Evolutionary conservation across 495 filamentous ascomycete genomes (phyloP), one percentile per base, ranked within the genome.

Genomic region (Xylaria curta): DNA sequence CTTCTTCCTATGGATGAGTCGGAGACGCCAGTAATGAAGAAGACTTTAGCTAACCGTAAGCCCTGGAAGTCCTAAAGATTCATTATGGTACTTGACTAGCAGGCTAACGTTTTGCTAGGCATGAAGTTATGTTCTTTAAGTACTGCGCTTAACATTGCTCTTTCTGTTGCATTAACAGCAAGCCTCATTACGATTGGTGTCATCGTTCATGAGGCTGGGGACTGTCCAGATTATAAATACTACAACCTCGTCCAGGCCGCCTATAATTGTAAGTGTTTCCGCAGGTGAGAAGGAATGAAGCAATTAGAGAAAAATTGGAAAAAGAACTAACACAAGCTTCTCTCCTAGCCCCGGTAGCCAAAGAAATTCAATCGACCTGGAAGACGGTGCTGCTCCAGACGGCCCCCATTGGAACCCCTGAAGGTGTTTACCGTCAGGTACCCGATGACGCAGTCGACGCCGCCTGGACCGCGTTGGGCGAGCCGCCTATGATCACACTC

Each of bases 401-500:
- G 8, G 42, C 59, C 9, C 59, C 42, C 19, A 38, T 62, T 17
- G 59, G 36, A 42, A 42, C 9, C 19, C 36, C 36, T 9, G 59
- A 40, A 19, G 12, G n/a, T 13, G 42, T 62, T 24, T 62, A 62
- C 13, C 59, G 59, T 42, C 59, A 62, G 33, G 15, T 38, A 26
- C 59, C 59, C 2, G 7, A 12, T 8, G 59, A 62, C 36, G 36
- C 17, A 4, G 59, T 62, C 5, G 59, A 62, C 21, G 59, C 31
- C 2, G 59, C 21, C 2, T 62, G 59, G 59, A 38, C 33, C 4
- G 59, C 33, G 7, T 17, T 62, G 8, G 31, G 36, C 33, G 42
- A 62, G 2, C 59, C 59, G 42, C 59, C 59, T 13, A 44, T 62
- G 13, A 62, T 77, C 56, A 33, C 70, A 24, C 61, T 79, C 13